Base-by-base conservation (phyloP, 2,329 filamentous ascomycete genomes). In the Paecilomyces sp. region DNA sequence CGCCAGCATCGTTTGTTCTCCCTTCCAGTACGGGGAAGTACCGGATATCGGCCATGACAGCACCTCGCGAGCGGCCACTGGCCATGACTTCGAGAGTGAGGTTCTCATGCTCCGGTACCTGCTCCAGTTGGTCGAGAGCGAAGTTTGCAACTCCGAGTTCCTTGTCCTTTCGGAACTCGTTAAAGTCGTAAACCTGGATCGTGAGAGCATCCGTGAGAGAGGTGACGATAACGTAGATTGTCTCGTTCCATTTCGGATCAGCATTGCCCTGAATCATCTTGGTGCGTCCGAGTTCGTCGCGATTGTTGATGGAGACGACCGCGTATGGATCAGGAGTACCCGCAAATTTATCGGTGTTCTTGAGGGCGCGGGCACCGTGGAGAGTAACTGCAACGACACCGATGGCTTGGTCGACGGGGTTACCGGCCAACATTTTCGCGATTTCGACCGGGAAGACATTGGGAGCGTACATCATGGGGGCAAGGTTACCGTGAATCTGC, bases 401-500 rank as follows among this genome's bases (percentile, higher is more conserved):
- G 69, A 99, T 91, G 11, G 94, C 94, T 76, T 96, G 91, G 72
- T 99, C 95, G 56, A 99, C 90, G 0, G 94, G 87, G 60, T 90
- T 93, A 61, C 94, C 94, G 52, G 93, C 90, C 64, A 99, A 82
- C 91, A 99, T 94, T 83, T 99, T 97, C 67, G 94, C 94, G 59
- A 99, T 91, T 71, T 99, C 94, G 65, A 99, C 94, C 15, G 94
- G 94, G 81, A 99, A 99, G 56, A 97, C 92, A 67, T 99, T 96
- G 8, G 94, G 94, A 41, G 87, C 88, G 72, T 99, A 99, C 91
- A 99, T 96, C 89, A 99, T 97, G 0, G 94, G 95, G 1, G 86
- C 89, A 56, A 99, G 79, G 70, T 93, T 97, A 63, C 89, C 90
- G 74, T 99, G 95, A 57, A 99, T 96, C 78, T 96, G 91, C 68